Percentiles rank a stretch among this genome's conserved stretches.
Conservation (phyloP, 768 basidiomycete species). For the Saitozyma podzolica region DNA sequence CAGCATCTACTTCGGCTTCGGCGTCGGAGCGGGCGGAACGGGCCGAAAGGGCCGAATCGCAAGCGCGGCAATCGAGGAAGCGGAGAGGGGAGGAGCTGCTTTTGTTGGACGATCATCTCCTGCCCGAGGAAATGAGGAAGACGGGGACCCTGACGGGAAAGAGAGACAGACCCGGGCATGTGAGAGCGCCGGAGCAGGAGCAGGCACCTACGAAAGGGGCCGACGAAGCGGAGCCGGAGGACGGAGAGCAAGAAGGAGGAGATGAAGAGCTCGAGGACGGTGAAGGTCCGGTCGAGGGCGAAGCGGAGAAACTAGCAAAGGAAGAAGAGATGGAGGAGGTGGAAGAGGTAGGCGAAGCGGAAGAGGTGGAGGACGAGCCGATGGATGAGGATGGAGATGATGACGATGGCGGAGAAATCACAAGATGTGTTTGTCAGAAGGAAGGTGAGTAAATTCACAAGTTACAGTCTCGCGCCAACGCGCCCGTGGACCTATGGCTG, state of each 20-base stretch:
- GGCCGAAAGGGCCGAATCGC: slow-evolving; percentile 12
- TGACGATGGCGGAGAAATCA: slow-evolving; percentile 36
- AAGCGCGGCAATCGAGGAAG: slow-evolving; percentile 19
- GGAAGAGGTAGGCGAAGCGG: slow-evolving; percentile 23
- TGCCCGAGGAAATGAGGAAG: slow-evolving; percentile 30
- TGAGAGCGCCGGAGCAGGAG: not conserved
- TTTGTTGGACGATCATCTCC: slow-evolving; percentile 40
- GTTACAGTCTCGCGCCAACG: slow-evolving; percentile 5
- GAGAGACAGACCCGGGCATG: slow-evolving; percentile 4
- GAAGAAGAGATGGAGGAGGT: slow-evolving; percentile 10
- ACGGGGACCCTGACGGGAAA: slow-evolving; percentile 3
- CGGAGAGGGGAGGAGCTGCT: slow-evolving; percentile 40
- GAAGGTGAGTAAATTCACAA: slow-evolving; percentile 28
- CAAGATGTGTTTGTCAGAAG: slow-evolving; percentile 41
- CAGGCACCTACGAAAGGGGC: not conserved
- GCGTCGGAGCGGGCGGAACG: slow-evolving; percentile 12
- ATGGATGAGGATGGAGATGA: slow-evolving; percentile 23
- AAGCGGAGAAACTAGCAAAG: slow-evolving; percentile 12
- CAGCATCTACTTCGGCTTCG: not conserved
- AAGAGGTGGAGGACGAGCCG: slow-evolving; percentile 15
- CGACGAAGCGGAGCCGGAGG: slow-evolving; percentile 4
- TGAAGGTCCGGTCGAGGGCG: slow-evolving; percentile 6
- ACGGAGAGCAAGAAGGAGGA: slow-evolving; percentile 9
- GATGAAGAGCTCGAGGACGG: slow-evolving; percentile 9
- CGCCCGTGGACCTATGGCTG: not conserved